phyloP scores from a whole-genome alignment of 768 basidiomycete species.

The Boletus bicolor region DNA sequence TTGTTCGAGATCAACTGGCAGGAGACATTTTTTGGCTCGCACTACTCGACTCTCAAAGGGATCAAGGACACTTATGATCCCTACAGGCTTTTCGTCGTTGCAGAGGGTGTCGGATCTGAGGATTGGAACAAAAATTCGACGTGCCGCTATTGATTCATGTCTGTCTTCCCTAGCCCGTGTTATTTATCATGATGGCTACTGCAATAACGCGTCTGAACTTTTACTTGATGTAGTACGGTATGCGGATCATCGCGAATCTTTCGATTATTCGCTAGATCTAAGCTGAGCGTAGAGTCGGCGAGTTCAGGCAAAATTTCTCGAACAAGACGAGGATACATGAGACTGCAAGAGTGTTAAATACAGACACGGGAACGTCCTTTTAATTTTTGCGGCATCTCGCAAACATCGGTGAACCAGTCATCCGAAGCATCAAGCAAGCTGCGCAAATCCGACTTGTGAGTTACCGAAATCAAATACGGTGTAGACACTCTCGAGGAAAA shows the following conservation, averaged over 20 bases:
- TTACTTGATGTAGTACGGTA: too few species aligned
- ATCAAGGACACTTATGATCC: constrained; percentile 36
- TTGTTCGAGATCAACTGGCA: constrained; percentile 40
- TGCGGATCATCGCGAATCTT: background rate
- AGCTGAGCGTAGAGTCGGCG: background rate
- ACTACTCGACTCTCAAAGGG: constrained; percentile 37
- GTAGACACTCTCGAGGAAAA: constrained; percentile 44
- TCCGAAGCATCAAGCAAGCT: constrained; percentile 2
- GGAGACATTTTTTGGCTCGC: constrained; percentile 44
- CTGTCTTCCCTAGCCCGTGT: too few species aligned
- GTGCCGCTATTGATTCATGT: constrained; percentile 12
- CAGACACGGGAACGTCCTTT: too few species aligned
- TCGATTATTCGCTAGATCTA: background rate
- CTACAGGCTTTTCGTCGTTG: constrained; percentile 8
- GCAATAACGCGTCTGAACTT: too few species aligned
- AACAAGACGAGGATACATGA: too few species aligned
- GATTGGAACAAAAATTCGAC: constrained; percentile 15
- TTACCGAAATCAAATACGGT: constrained; percentile 39
- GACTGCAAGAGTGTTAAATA: too few species aligned
- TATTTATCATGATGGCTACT: too few species aligned
- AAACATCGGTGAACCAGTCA: background rate
- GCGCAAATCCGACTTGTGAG: constrained; percentile 36
- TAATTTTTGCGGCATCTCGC: background rate
- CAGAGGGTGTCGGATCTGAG: constrained; percentile 27
- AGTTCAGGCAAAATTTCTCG: too few species aligned